Evolutionary conservation across 768 basidiomycete species (phyloP), one percentile per base, ranked within the genome.

Genomic region (Lactifluus piperatus): DNA sequence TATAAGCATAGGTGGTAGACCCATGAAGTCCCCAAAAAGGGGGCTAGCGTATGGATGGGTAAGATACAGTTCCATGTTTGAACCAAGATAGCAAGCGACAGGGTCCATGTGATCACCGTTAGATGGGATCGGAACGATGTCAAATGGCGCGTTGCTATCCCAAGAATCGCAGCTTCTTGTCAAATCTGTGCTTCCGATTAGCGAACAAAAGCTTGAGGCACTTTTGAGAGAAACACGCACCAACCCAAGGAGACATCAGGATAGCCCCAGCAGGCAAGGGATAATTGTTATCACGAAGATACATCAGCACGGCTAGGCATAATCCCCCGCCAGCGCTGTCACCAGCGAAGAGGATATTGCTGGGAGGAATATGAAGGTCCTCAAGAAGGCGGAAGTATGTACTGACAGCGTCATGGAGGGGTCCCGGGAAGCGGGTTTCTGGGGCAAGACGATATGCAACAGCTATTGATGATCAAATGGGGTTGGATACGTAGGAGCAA

Each of bases 111-210:
- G 93, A 67, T 92, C 90, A 58, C 85, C 85, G 1, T 76, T 74
- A 20, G 78, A 73, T 5, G 90, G 90, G 49, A 78, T 77, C 3
- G 89, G 86, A 1, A 94, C 82, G 46, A 94, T 84, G 70, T 94
- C 92, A 70, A 78, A 94, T n/a, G 78, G 73, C 27, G 87, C 84
- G 70, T 97, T 97, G 56, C 88, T 89, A 30, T 95, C 92, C 80
- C 95, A 98, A n/a, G 93, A 95, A 56, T 94, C 91, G 70, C 94
- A 97, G 64, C 92, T 94, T 84, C 97, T 91, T 0, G 97, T 97
- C 62, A 99, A 73, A 71, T 95, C 92, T 91, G 64, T 20, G 36
- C 20, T 24, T 49, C 10, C 58, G 50, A 37, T 54, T 18, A 52
- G 50, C 26, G 63, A 63, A 50, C 49, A 32, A 7, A 16, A 7